A percentile compares a stretch with the other conserved stretches of the same genome.
phyloP scores from a whole-genome alignment of 257 asterid species.

The Capsicum baccatum region DNA sequence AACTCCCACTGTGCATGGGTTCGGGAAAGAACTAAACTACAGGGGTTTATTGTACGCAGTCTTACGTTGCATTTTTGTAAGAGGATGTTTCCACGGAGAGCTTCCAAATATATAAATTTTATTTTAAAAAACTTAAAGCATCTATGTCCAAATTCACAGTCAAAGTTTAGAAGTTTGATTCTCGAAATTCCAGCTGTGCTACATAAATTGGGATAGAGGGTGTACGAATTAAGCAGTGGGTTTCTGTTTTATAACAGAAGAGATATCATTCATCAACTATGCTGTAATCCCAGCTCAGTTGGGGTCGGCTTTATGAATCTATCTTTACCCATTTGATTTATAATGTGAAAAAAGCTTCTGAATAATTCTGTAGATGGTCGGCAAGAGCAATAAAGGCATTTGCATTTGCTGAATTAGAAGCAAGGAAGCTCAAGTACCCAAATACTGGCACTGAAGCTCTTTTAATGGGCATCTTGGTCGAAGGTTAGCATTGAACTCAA shows the following conservation, averaged over 20 bases:
- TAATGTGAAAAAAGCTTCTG: conserved; percentile 10
- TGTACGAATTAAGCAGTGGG: not conserved
- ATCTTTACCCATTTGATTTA: not conserved
- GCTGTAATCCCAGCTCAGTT: not conserved
- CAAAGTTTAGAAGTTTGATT: no score
- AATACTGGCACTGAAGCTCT: conserved; percentile 92
- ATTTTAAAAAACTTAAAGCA: no score
- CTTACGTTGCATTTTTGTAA: no score
- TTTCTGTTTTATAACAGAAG: not conserved
- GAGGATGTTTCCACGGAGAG: no score
- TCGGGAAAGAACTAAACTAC: no score
- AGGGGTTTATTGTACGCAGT: no score
- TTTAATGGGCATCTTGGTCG: conserved; percentile 91
- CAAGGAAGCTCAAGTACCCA: conserved; percentile 83
- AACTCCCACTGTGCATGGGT: no score
- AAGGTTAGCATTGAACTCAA: conserved; percentile 56
- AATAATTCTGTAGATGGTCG: conserved; percentile 68
- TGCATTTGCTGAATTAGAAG: conserved; percentile 88
- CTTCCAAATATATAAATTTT: no score
- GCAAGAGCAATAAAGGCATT: conserved; percentile 85
- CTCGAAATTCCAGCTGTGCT: no score
- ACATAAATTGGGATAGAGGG: no score
- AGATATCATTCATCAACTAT: not conserved
- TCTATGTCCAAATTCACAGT: no score
- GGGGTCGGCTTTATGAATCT: not conserved